Conservation (phyloP, 352 stramenopile species). For the Phytopythium delawarense region DNA sequence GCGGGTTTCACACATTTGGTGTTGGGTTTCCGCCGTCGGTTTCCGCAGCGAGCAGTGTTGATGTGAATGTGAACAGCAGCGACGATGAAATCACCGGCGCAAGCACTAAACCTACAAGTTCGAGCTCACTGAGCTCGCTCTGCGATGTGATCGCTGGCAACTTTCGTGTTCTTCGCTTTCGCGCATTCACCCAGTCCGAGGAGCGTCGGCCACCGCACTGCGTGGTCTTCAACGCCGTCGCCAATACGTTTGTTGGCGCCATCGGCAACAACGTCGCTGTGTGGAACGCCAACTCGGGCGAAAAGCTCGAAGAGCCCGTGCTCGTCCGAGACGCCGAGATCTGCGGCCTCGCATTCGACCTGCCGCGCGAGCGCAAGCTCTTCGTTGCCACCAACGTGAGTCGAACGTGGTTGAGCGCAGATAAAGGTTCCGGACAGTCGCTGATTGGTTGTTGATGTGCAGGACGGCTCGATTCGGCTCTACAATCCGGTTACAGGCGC, state of each 20-base stretch:
- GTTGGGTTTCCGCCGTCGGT: conserved; percentile 23
- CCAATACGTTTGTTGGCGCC: conserved; percentile 57
- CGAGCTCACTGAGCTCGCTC: conserved; percentile 18
- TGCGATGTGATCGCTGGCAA: conserved; percentile 50
- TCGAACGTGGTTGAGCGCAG: conserved; percentile 2
- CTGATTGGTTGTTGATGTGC: neutral
- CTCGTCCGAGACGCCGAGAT: conserved; percentile 42
- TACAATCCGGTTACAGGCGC: conserved; percentile 68
- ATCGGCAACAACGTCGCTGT: conserved; percentile 59
- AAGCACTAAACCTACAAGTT: conserved; percentile 36
- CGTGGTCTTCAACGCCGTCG: conserved; percentile 53
- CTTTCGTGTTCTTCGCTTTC: conserved; percentile 52
- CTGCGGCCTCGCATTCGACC: conserved; percentile 56
- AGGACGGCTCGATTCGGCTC: conserved; percentile 59
- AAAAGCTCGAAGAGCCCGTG: conserved; percentile 51
- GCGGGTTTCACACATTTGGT: conserved; percentile 39
- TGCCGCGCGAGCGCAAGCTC: conserved; percentile 58
- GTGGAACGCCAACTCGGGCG: conserved; percentile 61
- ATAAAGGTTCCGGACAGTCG: neutral
- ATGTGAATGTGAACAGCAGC: conserved; percentile 22
- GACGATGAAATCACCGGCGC: conserved; percentile 26
- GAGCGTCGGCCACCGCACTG: conserved; percentile 21
- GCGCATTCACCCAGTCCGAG: conserved; percentile 19
- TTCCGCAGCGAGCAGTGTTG: neutral
- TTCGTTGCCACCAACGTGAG: conserved; percentile 64